Conservation (phyloP, 2,329 filamentous ascomycete genomes). For the Fusarium sp. region DNA sequence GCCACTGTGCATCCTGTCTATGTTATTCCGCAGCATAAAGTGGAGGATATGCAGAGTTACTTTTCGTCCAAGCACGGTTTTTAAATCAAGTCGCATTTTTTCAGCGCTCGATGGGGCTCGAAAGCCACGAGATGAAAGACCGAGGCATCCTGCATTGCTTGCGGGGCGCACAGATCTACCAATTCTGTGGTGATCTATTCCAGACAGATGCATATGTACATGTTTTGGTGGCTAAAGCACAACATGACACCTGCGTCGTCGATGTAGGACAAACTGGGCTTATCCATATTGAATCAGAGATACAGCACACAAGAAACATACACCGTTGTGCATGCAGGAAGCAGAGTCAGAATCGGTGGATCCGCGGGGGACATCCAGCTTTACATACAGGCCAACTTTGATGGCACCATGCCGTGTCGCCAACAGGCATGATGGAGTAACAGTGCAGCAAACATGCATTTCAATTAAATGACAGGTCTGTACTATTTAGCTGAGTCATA, state of each 20-base stretch:
- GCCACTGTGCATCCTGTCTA: conserved; percentile 84
- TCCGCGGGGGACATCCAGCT: conserved; percentile 26
- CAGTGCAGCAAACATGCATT: conserved; percentile 40
- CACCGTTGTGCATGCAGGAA: conserved; percentile 37
- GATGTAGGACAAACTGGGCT: conserved; percentile 33
- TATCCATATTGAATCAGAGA: conserved; percentile 37
- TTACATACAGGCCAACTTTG: conserved; percentile 13
- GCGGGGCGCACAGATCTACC: conserved; percentile 19
- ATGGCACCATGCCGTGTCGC: conserved; percentile 40
- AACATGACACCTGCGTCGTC: conserved; percentile 42
- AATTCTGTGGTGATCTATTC: conserved; percentile 11
- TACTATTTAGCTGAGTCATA: neutral
- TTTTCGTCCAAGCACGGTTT: conserved; percentile 71
- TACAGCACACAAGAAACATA: conserved; percentile 36
- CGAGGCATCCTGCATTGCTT: conserved; percentile 4
- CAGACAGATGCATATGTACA: conserved; percentile 1
- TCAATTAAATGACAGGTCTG: conserved; percentile 9
- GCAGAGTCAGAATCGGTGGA: conserved; percentile 29
- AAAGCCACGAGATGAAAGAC: conserved; percentile 7
- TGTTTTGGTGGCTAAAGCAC: conserved; percentile 32
- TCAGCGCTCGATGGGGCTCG: conserved; percentile 3
- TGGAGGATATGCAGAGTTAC: conserved; percentile 73
- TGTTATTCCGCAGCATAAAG: conserved; percentile 79
- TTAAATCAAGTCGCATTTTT: conserved; percentile 51
- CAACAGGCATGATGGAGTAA: conserved; percentile 36